Evolutionary conservation across 225 moss, liverwort and hornwort genomes (phyloP), one percentile per base, ranked within the genome.

Genomic region (Straminergon stramineum): DNA sequence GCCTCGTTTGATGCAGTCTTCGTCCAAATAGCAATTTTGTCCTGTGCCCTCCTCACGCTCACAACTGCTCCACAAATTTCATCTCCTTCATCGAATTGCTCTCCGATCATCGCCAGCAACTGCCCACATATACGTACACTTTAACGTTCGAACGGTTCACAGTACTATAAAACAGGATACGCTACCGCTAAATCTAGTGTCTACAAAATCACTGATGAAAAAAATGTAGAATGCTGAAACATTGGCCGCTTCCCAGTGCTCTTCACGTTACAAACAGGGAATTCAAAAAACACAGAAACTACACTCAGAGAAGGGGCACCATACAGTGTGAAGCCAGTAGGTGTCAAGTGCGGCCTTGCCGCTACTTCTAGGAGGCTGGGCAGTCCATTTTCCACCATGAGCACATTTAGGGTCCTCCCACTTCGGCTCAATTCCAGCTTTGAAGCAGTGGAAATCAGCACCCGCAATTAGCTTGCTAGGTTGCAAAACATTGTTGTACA

Each of bases 1-100:
- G 94, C 79, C 90, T 96, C 97, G 89, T 97, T 97, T 21, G 96
- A 94, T 34, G 97, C 96, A 26, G 95, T 97, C 89, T 96, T 97
- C 20, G 97, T 97, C 97, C 97, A 97, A 75, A 97, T 90, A 41
- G 97, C 96, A 39, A 97, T 91, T 89, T 94, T 97, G 65, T 97
- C 97, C 71, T 97, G 97, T 70, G 93, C 91, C 78, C 92, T 92
- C 84, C 97, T 93, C 26, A 96, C 95, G 87, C 96, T 97, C 76
- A 97, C 96, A 41, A 97, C 97, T 77, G 95, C 96, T 86, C 97
- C 97, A 89, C 97, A 97, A 61, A 97, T 95, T 58, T 97, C 97
- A 82, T 97, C 96, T 57, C 95, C 91, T 91, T 97, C 97, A 31
- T 96, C 97, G 82, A 97, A 97, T 91, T 97, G 97, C 89, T 96